Evolutionary conservation across 768 basidiomycete species (phyloP), one percentile per base, ranked within the genome.

Genomic region (Xerocomellus intermedius): DNA sequence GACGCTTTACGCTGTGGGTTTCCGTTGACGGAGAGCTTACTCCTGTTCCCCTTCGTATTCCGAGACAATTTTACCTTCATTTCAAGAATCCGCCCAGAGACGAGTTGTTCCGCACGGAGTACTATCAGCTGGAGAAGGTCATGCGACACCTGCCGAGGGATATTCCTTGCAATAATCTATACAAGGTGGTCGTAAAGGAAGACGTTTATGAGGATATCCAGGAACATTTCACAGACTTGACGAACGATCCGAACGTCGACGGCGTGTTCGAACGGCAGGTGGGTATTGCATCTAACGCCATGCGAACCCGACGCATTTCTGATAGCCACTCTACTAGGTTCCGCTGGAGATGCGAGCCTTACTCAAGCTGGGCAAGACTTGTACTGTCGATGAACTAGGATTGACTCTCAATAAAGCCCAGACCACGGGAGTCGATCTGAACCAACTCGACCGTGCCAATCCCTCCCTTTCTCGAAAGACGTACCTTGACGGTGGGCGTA

Each of bases 221-320:
- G 62, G 88, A 92, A 52, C 92, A 97, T 68, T 98, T 98, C 66
- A 86, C 93, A 17, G 87, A 94, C 67, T 77, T 98, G 47, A 91
- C 84, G 55, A 97, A 97, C 65, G 91, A 95, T 64, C 91, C 95
- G 0, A 93, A 91, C 65, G 92, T 98, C 9, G 94, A 98, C 62
- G 94, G 93, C 1, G 89, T 97, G 4, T 99, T 87, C 64, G 97
- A 99, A 73, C 79, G 87, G 19, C 94, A 98, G 81, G 92, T 94
- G 59, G 41, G 77, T 60, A 3, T 46, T 46, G 17, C 24, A 2
- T 28, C 49, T 14, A 16, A 10, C 32, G 8, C 19, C 42, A 7
- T 32, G 33, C 14, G 22, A 42, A 46, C 26, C 2, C 1, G 21
- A 21, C 17, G 7, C 26, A 17, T 52, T 24, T 37, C 28, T 52